These are phyloP conservation scores for Laburnicola sp. DNA, from an alignment of 2,329 filamentous ascomycete genomes.

Conservation along the genomic window DNA sequence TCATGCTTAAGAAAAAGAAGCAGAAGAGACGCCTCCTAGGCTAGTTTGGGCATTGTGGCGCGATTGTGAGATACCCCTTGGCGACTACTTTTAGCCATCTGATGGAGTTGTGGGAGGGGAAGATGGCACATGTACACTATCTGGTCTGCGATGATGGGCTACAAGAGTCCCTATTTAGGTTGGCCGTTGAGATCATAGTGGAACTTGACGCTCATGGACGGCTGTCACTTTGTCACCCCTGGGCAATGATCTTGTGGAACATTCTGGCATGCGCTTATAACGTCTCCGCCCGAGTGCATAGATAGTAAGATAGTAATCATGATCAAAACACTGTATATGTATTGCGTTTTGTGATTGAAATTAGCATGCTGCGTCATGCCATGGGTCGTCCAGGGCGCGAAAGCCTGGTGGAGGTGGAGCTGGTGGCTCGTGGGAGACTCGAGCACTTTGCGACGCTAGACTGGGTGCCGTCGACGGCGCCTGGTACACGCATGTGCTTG, in stretches of 20 bases:
- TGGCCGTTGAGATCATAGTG: neutral
- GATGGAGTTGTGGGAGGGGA: neutral
- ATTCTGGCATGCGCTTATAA: neutral
- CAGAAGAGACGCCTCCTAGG: neutral
- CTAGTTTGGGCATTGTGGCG: no score
- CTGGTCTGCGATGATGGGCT: no score
- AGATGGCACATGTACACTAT: no score
- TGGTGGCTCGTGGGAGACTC: neutral
- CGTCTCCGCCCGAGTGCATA: neutral
- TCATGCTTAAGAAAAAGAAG: neutral
- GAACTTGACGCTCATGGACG: neutral
- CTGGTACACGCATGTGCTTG: no score
- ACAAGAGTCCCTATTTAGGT: no score
- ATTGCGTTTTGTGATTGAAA: no score
- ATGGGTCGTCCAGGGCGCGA: neutral
- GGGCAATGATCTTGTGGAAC: neutral
- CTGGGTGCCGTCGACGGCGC: neutral
- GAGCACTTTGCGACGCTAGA: neutral
- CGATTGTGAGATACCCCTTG: conserved; percentile 8
- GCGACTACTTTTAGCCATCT: neutral
- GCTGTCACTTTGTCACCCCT: neutral
- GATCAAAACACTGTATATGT: no score
- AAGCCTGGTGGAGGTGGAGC: neutral
- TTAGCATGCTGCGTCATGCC: no score
- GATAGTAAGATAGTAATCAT: neutral